Percentiles rank a stretch among this genome's conserved stretches.
Evolutionary conservation across 352 stramenopile genomes (phyloP).

Genomic region (Phytophthora constricta): DNA sequence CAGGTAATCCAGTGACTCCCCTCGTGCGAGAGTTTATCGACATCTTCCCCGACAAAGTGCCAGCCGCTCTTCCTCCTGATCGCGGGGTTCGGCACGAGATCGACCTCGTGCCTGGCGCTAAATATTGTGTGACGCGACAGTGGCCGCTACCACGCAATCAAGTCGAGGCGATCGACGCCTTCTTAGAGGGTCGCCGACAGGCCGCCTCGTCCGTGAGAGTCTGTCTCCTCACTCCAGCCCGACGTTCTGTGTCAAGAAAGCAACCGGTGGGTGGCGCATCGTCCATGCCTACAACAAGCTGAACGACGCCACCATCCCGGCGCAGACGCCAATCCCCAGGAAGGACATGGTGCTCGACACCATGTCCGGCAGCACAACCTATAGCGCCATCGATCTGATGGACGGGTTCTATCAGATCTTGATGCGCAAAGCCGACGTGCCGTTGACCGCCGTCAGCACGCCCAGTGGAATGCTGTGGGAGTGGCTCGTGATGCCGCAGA

Average conservation of each 20-base stretch:
- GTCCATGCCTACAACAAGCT: conserved; percentile 49
- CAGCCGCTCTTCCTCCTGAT: conserved; percentile 15
- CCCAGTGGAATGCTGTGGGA: conserved; percentile 35
- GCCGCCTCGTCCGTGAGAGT: conserved; percentile 17
- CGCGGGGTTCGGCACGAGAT: conserved; percentile 36
- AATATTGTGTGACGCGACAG: conserved; percentile 37
- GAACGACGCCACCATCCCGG: conserved; percentile 33
- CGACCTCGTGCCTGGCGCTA: conserved; percentile 26
- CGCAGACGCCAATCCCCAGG: conserved; percentile 38
- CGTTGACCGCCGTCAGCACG: conserved; percentile 28
- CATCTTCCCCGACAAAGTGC: conserved; percentile 37
- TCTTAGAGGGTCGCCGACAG: conserved; percentile 18
- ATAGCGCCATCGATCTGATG: conserved; percentile 32
- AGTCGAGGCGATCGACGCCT: conserved; percentile 29
- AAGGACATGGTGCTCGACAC: conserved; percentile 33
- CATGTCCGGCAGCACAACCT: conserved; percentile 37
- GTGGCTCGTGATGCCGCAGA: conserved; percentile 31
- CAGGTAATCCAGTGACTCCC: not conserved
- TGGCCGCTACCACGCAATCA: conserved; percentile 29
- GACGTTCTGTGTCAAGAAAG: conserved; percentile 8
- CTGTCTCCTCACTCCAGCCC: conserved; percentile 14
- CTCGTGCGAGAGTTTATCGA: conserved; percentile 5
- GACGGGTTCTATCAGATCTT: conserved; percentile 45
- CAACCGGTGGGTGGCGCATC: conserved; percentile 29
- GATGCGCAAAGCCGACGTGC: conserved; percentile 18